Evolutionary conservation across 1,284 basidiomycete species (phyloP).

Genomic region (Fistulina hepatica): DNA sequence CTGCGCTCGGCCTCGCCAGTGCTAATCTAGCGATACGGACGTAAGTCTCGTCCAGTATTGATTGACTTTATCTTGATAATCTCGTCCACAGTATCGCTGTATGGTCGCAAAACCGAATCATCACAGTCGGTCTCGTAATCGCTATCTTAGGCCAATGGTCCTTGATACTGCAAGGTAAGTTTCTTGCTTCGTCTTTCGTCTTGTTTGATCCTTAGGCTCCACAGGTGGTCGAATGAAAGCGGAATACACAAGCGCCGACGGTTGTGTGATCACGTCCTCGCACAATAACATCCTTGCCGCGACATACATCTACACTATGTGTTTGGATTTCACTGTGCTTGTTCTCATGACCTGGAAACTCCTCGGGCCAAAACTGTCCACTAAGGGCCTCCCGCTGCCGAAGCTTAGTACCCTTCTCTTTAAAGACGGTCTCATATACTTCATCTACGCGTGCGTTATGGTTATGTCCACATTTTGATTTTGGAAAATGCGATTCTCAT

Average conservation of each 20-base stretch:
- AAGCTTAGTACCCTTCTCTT: constrained; percentile 54
- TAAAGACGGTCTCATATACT: constrained; percentile 60
- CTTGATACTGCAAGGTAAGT: constrained; percentile 64
- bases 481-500: constrained; percentile 9
- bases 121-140: constrained; percentile 38
- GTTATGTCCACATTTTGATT: too few species aligned
- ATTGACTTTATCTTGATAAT: constrained; percentile 1
- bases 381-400: constrained; percentile 19
- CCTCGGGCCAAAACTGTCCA: constrained; percentile 31
- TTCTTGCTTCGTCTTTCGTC: too few species aligned
- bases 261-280: constrained; percentile 47
- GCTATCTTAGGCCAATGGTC: constrained; percentile 67
- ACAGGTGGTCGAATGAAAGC: constrained; percentile 33
- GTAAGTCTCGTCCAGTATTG: neutral
- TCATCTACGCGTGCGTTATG: constrained; percentile 53
- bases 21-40: neutral
- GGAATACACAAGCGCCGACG: constrained; percentile 34
- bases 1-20: constrained; percentile 11
- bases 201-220: too few species aligned
- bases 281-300: constrained; percentile 48
- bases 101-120: constrained; percentile 47
- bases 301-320: constrained; percentile 63
- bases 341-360: constrained; percentile 52
- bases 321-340: constrained; percentile 54
- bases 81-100: constrained; percentile 42